A percentile compares a stretch with the other conserved stretches of the same genome.
These are phyloP conservation scores for Boletus coccyginus DNA, from an alignment of 768 basidiomycete genomes.

Conservation along the genomic window DNA sequence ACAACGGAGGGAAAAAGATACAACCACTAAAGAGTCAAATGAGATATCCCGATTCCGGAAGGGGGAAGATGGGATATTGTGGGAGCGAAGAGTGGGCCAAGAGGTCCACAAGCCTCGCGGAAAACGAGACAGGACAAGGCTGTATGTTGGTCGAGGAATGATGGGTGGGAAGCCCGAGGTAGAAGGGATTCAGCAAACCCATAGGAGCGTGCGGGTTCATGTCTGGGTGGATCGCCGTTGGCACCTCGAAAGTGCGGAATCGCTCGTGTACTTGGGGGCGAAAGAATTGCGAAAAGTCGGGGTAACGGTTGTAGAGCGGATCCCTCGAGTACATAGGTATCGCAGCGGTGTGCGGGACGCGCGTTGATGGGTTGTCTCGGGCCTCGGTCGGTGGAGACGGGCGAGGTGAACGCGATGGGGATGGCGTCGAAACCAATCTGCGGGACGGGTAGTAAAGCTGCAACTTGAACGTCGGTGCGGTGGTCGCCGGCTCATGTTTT, in stretches of 20 bases:
- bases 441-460: background rate
- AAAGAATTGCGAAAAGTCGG: conserved; percentile 34
- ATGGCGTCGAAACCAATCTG: conserved; percentile 3
- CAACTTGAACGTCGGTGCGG: conserved; percentile 15
- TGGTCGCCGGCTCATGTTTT: background rate
- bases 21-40: background rate
- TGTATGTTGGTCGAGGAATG: background rate
- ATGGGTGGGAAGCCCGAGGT: background rate
- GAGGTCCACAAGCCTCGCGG: conserved; percentile 19
- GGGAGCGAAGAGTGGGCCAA: background rate
- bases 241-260: background rate
- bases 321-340: conserved; percentile 28
- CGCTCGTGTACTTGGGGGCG: conserved; percentile 14
- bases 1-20: background rate
- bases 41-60: background rate
- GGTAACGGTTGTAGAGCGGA: conserved; percentile 31
- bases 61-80: background rate
- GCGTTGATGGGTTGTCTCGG: background rate
- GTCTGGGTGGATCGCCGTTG: background rate
- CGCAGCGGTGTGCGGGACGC: background rate
- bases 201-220: background rate
- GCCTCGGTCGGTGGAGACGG: background rate
- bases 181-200: background rate
- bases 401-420: background rate
- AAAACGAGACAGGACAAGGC: conserved; percentile 22